Percentiles rank a stretch among this genome's conserved stretches.
Evolutionary conservation across 1,284 basidiomycete genomes (phyloP).

Genomic region (Cryptococcus floricola): DNA sequence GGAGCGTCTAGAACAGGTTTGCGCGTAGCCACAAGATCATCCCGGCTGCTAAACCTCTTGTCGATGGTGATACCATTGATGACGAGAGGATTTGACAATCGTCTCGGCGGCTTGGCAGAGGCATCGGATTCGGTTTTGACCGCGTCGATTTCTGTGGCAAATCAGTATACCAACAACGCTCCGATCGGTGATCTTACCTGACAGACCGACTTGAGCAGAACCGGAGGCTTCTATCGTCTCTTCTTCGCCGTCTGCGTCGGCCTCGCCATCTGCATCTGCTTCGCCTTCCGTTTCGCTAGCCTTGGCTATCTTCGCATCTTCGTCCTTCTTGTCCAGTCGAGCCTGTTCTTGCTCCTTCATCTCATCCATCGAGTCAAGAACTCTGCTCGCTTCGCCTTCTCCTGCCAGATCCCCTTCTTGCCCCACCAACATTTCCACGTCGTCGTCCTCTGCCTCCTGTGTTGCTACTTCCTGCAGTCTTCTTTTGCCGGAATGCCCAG

Average conservation of each 20-base stretch:
- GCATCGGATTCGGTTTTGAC: too few species aligned
- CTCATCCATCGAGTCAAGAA: slow-evolving; percentile 34
- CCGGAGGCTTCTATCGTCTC: slow-evolving; percentile 12
- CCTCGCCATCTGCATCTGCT: slow-evolving; percentile 35
- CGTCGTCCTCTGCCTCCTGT: slow-evolving; percentile 32
- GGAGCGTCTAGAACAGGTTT: slow-evolving; percentile 35
- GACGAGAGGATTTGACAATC: slow-evolving; percentile 13
- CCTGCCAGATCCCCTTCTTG: slow-evolving; percentile 20
- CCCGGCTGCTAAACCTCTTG: slow-evolving; percentile 34
- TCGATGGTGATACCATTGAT: slow-evolving; percentile 37
- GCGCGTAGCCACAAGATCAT: slow-evolving; percentile 28
- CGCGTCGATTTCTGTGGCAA: slow-evolving; percentile 8
- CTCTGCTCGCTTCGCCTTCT: slow-evolving; percentile 24
- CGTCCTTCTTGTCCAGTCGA: not conserved
- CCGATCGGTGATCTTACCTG: too few species aligned
- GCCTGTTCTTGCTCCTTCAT: slow-evolving; percentile 11
- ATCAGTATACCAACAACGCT: too few species aligned
- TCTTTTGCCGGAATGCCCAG: slow-evolving; percentile 19
- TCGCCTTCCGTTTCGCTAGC: slow-evolving; percentile 40
- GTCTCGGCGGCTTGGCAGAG: too few species aligned
- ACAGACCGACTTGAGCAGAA: slow-evolving; percentile 10
- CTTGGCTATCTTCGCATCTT: slow-evolving; percentile 8
- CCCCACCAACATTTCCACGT: slow-evolving; percentile 41
- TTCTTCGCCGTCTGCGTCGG: slow-evolving; percentile 29
- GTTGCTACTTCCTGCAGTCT: not conserved